Conservation (phyloP, 1,284 basidiomycete species). For the Cryptococcus sp. region DNA sequence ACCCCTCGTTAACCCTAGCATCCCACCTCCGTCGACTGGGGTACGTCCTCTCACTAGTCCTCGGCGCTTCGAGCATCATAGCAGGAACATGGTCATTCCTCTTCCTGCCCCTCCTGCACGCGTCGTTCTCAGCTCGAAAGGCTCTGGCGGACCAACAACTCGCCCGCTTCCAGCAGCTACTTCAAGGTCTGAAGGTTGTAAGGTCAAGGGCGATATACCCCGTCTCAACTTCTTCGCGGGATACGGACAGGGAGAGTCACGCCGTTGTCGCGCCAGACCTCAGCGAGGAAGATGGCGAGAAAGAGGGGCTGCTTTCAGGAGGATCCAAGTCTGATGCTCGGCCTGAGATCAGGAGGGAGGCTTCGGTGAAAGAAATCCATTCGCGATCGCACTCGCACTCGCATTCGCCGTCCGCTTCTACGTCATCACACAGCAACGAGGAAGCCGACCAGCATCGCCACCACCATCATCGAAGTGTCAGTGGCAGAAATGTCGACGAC, state of each 20-base stretch:
- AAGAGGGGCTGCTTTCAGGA: background rate
- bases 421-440: background rate
- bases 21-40: slow-evolving; percentile 37
- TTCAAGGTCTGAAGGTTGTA: slow-evolving; percentile 25
- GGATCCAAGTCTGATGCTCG: slow-evolving; percentile 1
- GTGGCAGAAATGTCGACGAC: slow-evolving; percentile 8
- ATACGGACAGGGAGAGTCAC: background rate
- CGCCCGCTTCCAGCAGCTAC: slow-evolving; percentile 23
- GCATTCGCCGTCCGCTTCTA: slow-evolving; percentile 1
- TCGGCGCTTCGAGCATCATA: slow-evolving; percentile 41
- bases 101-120: slow-evolving; percentile 49
- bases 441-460: background rate
- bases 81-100: slow-evolving; percentile 45
- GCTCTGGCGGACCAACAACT: slow-evolving; percentile 44
- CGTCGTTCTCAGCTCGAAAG: slow-evolving; percentile 46
- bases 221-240: background rate
- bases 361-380: slow-evolving; percentile 19
- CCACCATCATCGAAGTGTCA: background rate
- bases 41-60: slow-evolving; percentile 43
- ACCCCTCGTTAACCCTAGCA: slow-evolving; percentile 7
- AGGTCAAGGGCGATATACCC: slow-evolving; percentile 23
- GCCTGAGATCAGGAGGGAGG: background rate
- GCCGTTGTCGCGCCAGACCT: background rate
- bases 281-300: background rate
- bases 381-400: slow-evolving; percentile 12